phyloP scores from a whole-genome alignment of 441 rosid species.

The Pelargonium myrrhifolium region DNA sequence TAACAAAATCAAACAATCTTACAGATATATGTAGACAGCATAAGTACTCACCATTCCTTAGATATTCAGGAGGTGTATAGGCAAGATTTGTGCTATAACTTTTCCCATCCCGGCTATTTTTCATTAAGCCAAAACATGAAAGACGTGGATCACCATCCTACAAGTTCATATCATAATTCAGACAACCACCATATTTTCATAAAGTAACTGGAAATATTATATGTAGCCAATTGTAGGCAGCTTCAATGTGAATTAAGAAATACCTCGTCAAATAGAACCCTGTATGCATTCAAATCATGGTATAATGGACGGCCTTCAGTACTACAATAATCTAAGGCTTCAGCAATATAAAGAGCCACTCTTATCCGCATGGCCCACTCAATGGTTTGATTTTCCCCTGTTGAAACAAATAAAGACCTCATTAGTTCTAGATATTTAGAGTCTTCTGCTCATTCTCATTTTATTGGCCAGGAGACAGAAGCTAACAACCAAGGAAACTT shows the following conservation, averaged over 20 bases:
- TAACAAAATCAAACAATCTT: background rate
- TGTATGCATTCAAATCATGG: constrained; percentile 64
- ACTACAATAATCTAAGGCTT: constrained; percentile 58
- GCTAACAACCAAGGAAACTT: background rate
- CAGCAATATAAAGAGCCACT: constrained; percentile 49
- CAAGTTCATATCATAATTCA: background rate
- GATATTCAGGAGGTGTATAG: constrained; percentile 63
- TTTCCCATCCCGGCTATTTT: constrained; percentile 68
- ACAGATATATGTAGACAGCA: background rate
- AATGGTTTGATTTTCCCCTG: constrained; percentile 72
- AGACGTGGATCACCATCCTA: constrained; percentile 62
- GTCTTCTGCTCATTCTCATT: background rate
- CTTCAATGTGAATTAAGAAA: constrained; percentile 13
- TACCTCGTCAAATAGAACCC: constrained; percentile 66
- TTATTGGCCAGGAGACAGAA: background rate
- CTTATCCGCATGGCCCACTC: constrained; percentile 76
- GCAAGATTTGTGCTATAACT: constrained; percentile 68
- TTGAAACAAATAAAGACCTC: background rate
- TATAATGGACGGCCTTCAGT: constrained; percentile 43
- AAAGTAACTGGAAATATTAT: background rate
- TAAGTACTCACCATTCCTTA: constrained; percentile 43
- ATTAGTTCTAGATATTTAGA: background rate
- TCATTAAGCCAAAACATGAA: constrained; percentile 63
- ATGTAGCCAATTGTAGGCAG: background rate
- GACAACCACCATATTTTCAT: background rate